phyloP scores from a whole-genome alignment of 805 yeast genomes.

The Candida pseudofarinosa region DNA sequence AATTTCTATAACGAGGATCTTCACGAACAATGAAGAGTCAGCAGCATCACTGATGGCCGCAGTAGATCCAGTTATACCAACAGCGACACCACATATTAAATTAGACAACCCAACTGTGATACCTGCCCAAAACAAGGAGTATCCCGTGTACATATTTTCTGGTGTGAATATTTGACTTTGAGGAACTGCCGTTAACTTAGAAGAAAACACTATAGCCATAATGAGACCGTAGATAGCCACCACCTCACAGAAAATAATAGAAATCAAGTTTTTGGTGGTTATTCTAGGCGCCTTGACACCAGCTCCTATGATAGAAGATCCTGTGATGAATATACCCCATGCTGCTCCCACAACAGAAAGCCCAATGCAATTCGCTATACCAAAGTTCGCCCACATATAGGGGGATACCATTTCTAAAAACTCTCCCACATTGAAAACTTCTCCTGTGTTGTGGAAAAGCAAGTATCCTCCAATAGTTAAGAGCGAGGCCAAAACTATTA shows the following conservation, averaged over 20 bases:
- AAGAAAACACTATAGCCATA: slow-evolving; percentile 94
- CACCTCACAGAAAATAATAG: slow-evolving; percentile 97
- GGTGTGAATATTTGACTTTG: slow-evolving; percentile 63
- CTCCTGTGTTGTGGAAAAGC: slow-evolving; percentile 91
- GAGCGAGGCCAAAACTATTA: slow-evolving; percentile 28
- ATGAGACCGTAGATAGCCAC: slow-evolving; percentile 97
- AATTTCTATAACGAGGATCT: slow-evolving; percentile 94
- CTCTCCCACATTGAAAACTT: slow-evolving; percentile 85
- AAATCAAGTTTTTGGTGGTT: slow-evolving; percentile 92
- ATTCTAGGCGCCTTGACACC: slow-evolving; percentile 98
- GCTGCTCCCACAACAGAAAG: slow-evolving; percentile 96
- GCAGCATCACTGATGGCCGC: slow-evolving; percentile 98
- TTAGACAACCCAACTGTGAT: slow-evolving; percentile 91
- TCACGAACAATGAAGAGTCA: slow-evolving; percentile 89
- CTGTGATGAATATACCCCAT: slow-evolving; percentile 98
- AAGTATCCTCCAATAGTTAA: slow-evolving; percentile 49
- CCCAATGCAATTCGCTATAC: slow-evolving; percentile 89
- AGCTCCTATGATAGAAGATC: slow-evolving; percentile 92
- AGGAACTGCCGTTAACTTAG: slow-evolving; percentile 73
- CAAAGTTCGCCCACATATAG: slow-evolving; percentile 93
- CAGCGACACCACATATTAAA: slow-evolving; percentile 94
- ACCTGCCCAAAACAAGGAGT: slow-evolving; percentile 97
- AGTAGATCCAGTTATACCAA: slow-evolving; percentile 97
- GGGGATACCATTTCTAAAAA: slow-evolving; percentile 85
- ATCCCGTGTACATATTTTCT: slow-evolving; percentile 90